Evolutionary conservation across 2,329 filamentous ascomycete species (phyloP).

Genomic region (Fusarium sp.): DNA sequence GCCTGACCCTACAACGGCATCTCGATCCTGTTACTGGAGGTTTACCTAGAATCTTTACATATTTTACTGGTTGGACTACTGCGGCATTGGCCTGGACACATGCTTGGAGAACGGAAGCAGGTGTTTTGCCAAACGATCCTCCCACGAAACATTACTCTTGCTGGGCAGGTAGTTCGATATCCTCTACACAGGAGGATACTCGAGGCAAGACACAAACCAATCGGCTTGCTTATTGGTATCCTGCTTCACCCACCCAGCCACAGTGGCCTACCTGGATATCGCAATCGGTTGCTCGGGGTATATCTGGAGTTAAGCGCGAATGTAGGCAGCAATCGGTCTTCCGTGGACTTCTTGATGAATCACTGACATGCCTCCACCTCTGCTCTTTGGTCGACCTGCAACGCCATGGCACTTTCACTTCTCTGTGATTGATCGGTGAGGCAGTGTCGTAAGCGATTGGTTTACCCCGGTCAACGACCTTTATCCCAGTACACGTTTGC

Average conservation of each 20-base stretch:
- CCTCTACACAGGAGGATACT: background rate
- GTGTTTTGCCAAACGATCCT: background rate
- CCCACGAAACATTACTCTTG: background rate
- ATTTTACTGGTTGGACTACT: background rate
- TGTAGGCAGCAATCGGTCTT: background rate
- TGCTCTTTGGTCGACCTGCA: background rate
- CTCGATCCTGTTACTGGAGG: background rate
- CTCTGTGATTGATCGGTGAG: background rate
- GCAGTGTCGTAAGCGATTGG: background rate
- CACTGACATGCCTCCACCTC: background rate
- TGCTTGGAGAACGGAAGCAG: background rate
- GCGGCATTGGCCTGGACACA: no score
- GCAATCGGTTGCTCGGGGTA: no score
- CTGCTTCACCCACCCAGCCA: background rate
- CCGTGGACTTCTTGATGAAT: background rate
- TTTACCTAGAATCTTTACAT: background rate
- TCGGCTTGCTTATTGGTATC: background rate
- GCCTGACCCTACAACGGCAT: background rate
- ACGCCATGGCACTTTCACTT: no score
- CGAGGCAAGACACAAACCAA: background rate
- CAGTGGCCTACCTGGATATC: no score
- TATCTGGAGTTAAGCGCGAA: background rate
- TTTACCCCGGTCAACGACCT: background rate
- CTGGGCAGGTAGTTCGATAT: background rate
- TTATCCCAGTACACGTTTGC: background rate